Conservation (phyloP, 208 protist species). For the Leptomonas pyrrhocoris region DNA sequence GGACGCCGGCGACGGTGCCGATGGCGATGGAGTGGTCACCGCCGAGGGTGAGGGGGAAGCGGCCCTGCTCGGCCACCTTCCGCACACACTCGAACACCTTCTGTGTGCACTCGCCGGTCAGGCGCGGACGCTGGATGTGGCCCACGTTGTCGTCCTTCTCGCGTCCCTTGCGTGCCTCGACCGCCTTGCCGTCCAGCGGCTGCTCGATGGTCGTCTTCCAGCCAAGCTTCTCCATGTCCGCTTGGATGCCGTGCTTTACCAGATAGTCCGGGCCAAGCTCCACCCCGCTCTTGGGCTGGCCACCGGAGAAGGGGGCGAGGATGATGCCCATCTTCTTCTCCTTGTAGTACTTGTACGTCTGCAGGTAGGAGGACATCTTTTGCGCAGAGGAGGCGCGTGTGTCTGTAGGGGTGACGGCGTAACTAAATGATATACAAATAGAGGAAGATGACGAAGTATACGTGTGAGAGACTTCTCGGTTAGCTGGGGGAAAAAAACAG, state of each 20-base stretch:
- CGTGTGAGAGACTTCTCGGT: no score
- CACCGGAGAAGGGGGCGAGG: constrained; percentile 53
- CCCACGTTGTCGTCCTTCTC: constrained; percentile 38
- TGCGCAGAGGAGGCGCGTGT: neutral
- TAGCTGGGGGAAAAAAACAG: no score
- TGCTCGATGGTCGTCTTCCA: constrained; percentile 39
- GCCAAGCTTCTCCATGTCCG: constrained; percentile 45
- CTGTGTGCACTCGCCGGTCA: constrained; percentile 40
- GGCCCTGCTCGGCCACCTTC: constrained; percentile 44
- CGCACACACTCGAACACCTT: constrained; percentile 44
- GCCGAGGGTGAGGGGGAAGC: constrained; percentile 45
- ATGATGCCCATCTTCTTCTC: constrained; percentile 48
- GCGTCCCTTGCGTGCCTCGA: constrained; percentile 30
- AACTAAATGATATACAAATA: neutral
- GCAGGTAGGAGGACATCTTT: constrained; percentile 18
- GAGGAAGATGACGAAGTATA: constrained; percentile 22
- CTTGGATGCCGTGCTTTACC: constrained; percentile 41
- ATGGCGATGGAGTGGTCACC: constrained; percentile 57
- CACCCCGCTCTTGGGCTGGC: constrained; percentile 49
- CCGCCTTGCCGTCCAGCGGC: constrained; percentile 36
- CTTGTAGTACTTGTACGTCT: constrained; percentile 52
- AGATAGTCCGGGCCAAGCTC: constrained; percentile 52
- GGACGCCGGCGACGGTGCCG: constrained; percentile 47
- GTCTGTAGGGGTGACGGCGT: neutral
- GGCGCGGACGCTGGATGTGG: constrained; percentile 37